Percentiles rank a stretch among this genome's conserved stretches.
Conservation (phyloP, 1,284 basidiomycete species). For the Ceraceosorus guamensis region DNA sequence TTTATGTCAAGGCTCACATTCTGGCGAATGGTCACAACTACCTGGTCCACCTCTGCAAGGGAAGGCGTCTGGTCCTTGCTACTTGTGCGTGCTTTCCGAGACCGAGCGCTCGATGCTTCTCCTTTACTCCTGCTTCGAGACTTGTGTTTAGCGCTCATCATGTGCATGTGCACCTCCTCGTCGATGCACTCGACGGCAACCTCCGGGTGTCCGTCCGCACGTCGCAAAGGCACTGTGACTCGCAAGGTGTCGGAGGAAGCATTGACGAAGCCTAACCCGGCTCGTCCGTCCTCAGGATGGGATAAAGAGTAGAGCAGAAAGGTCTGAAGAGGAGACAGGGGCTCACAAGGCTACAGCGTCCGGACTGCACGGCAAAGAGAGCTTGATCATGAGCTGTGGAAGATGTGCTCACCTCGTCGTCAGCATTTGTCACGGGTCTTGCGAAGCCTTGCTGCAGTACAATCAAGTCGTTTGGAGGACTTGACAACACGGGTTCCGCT, state of each 20-base stretch:
- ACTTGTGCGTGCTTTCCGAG: not conserved
- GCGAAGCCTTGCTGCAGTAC: not conserved
- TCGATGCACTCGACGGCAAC: too few relatives aligned
- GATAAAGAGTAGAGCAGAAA: constrained; percentile 14
- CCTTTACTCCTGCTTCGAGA: too few relatives aligned
- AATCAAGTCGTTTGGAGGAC: not conserved
- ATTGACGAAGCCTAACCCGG: constrained; percentile 27
- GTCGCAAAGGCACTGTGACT: constrained; percentile 9
- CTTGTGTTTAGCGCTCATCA: too few relatives aligned
- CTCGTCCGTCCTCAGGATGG: constrained; percentile 2
- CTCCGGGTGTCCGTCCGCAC: too few relatives aligned
- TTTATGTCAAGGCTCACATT: not conserved
- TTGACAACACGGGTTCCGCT: too few relatives aligned
- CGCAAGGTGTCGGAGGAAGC: constrained; percentile 15
- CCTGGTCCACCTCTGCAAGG: not conserved
- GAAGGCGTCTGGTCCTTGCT: not conserved
- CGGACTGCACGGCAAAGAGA: not conserved
- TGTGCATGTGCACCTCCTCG: too few relatives aligned
- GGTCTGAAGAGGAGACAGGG: constrained; percentile 4
- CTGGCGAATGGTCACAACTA: not conserved
- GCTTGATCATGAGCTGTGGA: not conserved
- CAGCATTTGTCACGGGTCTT: constrained; percentile 10
- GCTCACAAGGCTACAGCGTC: not conserved
- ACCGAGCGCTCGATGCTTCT: too few relatives aligned
- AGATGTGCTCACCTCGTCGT: constrained; percentile 10